Evolutionary conservation across 768 basidiomycete genomes (phyloP), one percentile per base, ranked within the genome.

Genomic region (Mycena floridula): DNA sequence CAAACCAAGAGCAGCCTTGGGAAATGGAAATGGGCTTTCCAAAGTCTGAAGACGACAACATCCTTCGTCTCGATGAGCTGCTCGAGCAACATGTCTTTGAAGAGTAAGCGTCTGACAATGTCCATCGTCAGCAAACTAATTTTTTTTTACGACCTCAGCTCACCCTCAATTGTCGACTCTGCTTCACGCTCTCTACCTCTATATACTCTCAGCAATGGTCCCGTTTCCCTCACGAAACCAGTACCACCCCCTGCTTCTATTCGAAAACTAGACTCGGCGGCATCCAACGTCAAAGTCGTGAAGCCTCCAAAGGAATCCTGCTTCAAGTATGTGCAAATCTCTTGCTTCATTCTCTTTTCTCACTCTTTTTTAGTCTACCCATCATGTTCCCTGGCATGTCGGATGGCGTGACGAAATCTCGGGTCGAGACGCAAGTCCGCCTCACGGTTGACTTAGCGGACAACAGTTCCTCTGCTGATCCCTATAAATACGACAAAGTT

Each of bases 391-490:
- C 89, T 18, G 89, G 81, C 55, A 81, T 95, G 43, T 90, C 92
- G 5, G 77, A 80, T 53, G 67, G 70, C 36, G 92, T 91, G 21
- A 83, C 91, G 12, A 94, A 95, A 64, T 91, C 88, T 38, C 79
- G 92, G 25, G 92, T 95, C n/a, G 92, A 95, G 62, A 95, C 92
- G 3, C 92, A 95, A 69, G 82, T 95, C 40, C 82, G 91, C 57
- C 78, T 94, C 30, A 79, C 83, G 3, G 70, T 95, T 28, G 86
- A 91, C 57, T 70, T 90, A 40, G 85, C 85, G 4, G 79, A 85
- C 54, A 70, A 81, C 20, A 81, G 73, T 54, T 77, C 82, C 4
- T 72, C 77, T 2, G 70, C 72, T 7, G 78, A 86, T 50, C 76
- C 77, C 5, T 61, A 63, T 56, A 80, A 77, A 51, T 89, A 89